These are phyloP conservation scores for Anisodus acutangulus DNA, from an alignment of 257 asterid species.

Conservation along the genomic window DNA sequence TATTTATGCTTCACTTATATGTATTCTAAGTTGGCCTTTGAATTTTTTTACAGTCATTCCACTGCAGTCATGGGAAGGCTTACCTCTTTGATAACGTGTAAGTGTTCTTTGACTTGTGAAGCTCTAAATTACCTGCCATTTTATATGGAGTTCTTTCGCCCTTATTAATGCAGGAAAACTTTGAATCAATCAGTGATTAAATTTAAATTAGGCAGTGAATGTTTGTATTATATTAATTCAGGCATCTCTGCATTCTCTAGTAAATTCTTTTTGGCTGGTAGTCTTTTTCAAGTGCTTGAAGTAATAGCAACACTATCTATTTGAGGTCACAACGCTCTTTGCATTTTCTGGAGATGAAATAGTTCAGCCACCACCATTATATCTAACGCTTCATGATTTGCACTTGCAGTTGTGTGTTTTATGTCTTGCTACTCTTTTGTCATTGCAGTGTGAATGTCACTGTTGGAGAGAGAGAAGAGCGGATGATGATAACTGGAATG, in stretches of 20 bases:
- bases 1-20: background rate
- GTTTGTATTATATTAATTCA: background rate
- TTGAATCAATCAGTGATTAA: background rate
- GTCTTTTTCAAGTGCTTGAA: conserved; percentile 2
- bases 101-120: conserved; percentile 41
- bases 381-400: background rate
- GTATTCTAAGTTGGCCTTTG: conserved; percentile 42
- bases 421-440: background rate
- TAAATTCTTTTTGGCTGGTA: background rate
- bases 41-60: conserved; percentile 63
- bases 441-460: conserved; percentile 69
- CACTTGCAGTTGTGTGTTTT: background rate
- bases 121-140: background rate
- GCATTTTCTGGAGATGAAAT: conserved; percentile 12
- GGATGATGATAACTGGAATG: conserved; percentile 82
- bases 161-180: background rate
- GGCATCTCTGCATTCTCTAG: background rate
- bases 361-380: background rate
- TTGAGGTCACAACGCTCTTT: background rate
- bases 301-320: background rate
- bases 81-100: conserved; percentile 80
- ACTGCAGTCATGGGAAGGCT: conserved; percentile 77
- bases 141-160: background rate
- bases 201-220: background rate
- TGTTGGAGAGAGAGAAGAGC: conserved; percentile 68